Evolutionary conservation across 139 green algal genomes (phyloP).

Genomic region (Gonium pectorale): DNA sequence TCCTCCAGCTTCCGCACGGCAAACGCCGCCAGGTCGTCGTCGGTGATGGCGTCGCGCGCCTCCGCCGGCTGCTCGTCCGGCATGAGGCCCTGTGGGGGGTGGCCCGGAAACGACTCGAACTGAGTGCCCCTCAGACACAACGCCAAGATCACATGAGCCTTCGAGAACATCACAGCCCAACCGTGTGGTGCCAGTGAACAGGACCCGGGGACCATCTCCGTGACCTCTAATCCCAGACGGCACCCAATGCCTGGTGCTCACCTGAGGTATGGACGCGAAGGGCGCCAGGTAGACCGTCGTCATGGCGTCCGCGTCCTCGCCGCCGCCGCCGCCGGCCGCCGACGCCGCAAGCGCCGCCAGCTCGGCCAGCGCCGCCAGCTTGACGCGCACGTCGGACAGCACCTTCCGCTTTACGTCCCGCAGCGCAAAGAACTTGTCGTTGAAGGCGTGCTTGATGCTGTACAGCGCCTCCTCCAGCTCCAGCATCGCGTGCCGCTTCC

Average conservation of each 20-base stretch:
- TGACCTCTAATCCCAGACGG: no score
- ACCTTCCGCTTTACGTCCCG: constrained; percentile 67
- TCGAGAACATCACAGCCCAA: no score
- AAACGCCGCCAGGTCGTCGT: constrained; percentile 56
- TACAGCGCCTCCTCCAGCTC: constrained; percentile 74
- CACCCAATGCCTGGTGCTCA: no score
- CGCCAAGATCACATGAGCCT: no score
- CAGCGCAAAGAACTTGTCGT: constrained; percentile 75
- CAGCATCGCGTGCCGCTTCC: constrained; percentile 77
- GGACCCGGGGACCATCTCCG: no score
- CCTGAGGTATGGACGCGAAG: background rate
- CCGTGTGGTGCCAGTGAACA: no score
- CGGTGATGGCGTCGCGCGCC: constrained; percentile 57
- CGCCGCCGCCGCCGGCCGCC: background rate
- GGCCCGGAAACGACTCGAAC: no score
- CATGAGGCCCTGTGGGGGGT: constrained; percentile 11
- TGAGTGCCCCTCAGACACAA: no score
- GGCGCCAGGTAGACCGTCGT: constrained; percentile 9
- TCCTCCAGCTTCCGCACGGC: constrained; percentile 42
- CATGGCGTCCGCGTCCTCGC: constrained; percentile 1
- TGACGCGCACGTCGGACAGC: constrained; percentile 33
- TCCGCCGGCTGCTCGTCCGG: constrained; percentile 65
- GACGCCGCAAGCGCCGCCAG: constrained; percentile 7
- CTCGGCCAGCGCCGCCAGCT: constrained; percentile 42
- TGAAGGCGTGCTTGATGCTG: constrained; percentile 71